These are phyloP conservation scores for Penicillium verrucosum DNA, from an alignment of 2,329 filamentous ascomycete genomes.

Conservation along the genomic window DNA sequence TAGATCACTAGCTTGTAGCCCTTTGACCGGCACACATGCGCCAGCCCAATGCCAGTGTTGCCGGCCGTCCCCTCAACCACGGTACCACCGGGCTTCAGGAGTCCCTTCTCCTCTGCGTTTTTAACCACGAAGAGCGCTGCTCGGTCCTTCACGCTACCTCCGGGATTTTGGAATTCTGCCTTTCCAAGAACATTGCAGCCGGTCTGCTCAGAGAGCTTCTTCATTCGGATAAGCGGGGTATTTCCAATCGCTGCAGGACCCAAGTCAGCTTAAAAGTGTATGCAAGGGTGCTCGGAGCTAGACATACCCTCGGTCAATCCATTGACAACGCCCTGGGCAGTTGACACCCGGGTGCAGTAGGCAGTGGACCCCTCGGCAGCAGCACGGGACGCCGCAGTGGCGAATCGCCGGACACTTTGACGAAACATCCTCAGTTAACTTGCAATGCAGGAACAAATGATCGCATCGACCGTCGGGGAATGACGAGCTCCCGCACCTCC, in stretches of 20 bases:
- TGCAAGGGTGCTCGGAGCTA: constrained; percentile 2
- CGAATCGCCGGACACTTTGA: constrained; percentile 65
- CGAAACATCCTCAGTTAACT: constrained; percentile 59
- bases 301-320: constrained; percentile 74
- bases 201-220: constrained; percentile 81
- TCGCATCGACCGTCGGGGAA: constrained; percentile 1
- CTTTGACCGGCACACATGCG: constrained; percentile 87
- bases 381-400: constrained; percentile 58
- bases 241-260: constrained; percentile 80
- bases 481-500: constrained; percentile 13
- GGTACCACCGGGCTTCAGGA: constrained; percentile 80
- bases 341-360: constrained; percentile 69
- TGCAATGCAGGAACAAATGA: constrained; percentile 9
- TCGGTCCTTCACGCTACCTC: constrained; percentile 92
- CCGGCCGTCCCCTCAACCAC: constrained; percentile 96
- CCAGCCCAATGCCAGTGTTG: constrained; percentile 96
- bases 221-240: constrained; percentile 88
- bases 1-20: constrained; percentile 97
- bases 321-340: constrained; percentile 73
- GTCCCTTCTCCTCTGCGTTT: constrained; percentile 84
- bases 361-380: constrained; percentile 49
- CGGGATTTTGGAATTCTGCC: constrained; percentile 98
- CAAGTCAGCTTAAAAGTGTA: not conserved
- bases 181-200: constrained; percentile 94
- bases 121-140: constrained; percentile 91